Evolutionary conservation across 208 protist species (phyloP), one percentile per base, ranked within the genome.

Genomic region (Giardia duodenalis): DNA sequence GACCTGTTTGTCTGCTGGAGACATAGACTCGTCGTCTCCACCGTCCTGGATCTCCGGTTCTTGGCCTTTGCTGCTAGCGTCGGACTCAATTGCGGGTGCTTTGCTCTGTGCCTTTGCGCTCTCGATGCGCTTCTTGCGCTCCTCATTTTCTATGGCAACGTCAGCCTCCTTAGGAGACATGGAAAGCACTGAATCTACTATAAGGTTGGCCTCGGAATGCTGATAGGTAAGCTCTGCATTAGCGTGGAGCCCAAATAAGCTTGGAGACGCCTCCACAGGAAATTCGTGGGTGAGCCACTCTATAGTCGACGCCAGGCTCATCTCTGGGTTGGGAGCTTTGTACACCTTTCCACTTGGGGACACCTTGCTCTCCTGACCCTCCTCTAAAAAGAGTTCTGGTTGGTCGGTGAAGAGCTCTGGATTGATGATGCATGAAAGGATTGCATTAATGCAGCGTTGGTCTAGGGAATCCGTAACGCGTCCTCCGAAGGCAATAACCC

Each of bases 401-500:
- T 10, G 10, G 30, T 76, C 57, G 19, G 57, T 39, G 57, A 76
- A 76, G 4, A 89, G 42, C 44, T 89, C 4, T 22, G 44, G 2
- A 4, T 43, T 47, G 57, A 76, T 86, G 30, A 45, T 86, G 0
- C 0, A n/a, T 30, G 42, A 0, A 0, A 94, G 19, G 1, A 94
- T 30, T 45, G 92, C 39, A 0, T 19, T 10, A 0, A 93, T 44
- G n/a, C 47, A 97, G 87, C 97, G 96, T 87, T 97, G 93, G 93
- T 99, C 98, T 93, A 96, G 97, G 87, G 97, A 96, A 96, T 99
- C 98, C 10, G 98, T 99, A 2, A 99, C 97, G 86, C 98, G 96
- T 19, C 98, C 98, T 89, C 98, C 98, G 95, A 99, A 99, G 95
- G 98, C 97, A 93, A 99, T 98, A 92, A 99, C 96, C 2, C 39